A percentile compares a stretch with the other conserved stretches of the same genome.
phyloP scores from a whole-genome alignment of 2,329 filamentous ascomycete genomes.

The Cladosporium velox region DNA sequence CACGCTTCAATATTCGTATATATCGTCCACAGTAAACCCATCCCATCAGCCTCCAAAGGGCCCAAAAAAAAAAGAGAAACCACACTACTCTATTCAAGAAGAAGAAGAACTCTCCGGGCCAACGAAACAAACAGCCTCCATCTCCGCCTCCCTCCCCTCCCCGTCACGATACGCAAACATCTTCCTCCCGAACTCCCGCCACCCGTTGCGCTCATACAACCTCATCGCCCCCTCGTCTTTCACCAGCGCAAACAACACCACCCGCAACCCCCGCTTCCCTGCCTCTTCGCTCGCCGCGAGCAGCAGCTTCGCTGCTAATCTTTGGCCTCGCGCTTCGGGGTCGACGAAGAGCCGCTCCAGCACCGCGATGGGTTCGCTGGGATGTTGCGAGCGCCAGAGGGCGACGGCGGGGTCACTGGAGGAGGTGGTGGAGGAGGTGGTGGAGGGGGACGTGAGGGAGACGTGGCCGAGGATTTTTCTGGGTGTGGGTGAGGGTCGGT shows the following conservation, averaged over 20 bases:
- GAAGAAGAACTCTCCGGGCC: not conserved
- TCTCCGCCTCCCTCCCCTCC: slow-evolving; percentile 13
- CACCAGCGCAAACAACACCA: slow-evolving; percentile 30
- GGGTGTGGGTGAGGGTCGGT: not conserved
- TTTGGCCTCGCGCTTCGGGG: slow-evolving; percentile 25
- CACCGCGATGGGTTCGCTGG: slow-evolving; percentile 24
- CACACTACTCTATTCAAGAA: no score
- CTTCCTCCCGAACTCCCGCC: slow-evolving; percentile 27
- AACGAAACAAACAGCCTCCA: slow-evolving; percentile 21
- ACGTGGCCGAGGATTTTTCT: slow-evolving; percentile 28
- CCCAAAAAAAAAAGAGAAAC: no score
- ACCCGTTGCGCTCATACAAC: slow-evolving; percentile 30
- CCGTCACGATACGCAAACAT: slow-evolving; percentile 9
- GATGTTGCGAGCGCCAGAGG: slow-evolving; percentile 25
- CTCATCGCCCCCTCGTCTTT: slow-evolving; percentile 31
- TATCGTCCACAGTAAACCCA: not conserved
- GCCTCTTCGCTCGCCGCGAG: slow-evolving; percentile 22
- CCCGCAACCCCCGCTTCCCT: slow-evolving; percentile 11
- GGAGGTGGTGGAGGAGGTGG: slow-evolving; percentile 11
- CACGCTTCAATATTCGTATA: not conserved
- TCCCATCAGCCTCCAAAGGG: not conserved
- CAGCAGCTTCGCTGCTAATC: slow-evolving; percentile 28
- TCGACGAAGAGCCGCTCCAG: slow-evolving; percentile 33
- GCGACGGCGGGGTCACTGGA: slow-evolving; percentile 23
- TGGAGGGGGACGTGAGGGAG: slow-evolving; percentile 21